Percentiles rank a stretch among this genome's conserved stretches.
These are phyloP conservation scores for Remersonia thermophila DNA, from an alignment of 2,329 filamentous ascomycete species.

Conservation along the genomic window DNA sequence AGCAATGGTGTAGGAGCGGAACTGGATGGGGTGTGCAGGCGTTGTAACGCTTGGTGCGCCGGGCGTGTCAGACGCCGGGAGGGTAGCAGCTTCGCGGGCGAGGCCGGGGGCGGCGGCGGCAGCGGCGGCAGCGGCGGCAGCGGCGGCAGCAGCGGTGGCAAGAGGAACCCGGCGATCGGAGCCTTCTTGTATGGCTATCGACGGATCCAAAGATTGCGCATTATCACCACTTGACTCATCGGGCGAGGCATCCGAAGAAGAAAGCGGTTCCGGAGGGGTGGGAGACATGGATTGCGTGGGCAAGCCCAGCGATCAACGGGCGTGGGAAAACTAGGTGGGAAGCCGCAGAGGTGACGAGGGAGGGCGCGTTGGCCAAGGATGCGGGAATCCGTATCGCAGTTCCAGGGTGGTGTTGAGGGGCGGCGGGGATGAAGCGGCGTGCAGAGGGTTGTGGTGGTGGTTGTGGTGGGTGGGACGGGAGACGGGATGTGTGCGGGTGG, in stretches of 20 bases:
- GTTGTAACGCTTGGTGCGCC: slow-evolving; percentile 4
- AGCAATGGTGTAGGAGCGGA: slow-evolving; percentile 20
- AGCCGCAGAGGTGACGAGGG: slow-evolving; percentile 1
- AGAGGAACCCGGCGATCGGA: too few relatives aligned
- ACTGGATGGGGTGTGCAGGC: slow-evolving; percentile 14
- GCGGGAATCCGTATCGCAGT: too few relatives aligned
- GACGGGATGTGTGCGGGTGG: too few relatives aligned
- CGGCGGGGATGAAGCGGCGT: too few relatives aligned
- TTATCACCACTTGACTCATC: slow-evolving; percentile 8
- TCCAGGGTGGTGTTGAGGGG: too few relatives aligned
- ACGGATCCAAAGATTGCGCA: slow-evolving; percentile 10
- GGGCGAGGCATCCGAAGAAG: slow-evolving; percentile 1
- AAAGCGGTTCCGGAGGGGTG: not conserved
- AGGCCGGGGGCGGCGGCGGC: slow-evolving; percentile 14
- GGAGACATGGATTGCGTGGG: not conserved
- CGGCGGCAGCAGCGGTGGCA: slow-evolving; percentile 9
- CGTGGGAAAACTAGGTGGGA: not conserved
- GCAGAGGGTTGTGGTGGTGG: too few relatives aligned
- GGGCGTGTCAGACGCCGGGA: slow-evolving; percentile 7
- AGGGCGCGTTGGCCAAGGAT: too few relatives aligned
- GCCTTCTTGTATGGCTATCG: slow-evolving; percentile 14
- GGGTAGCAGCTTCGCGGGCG: slow-evolving; percentile 5
- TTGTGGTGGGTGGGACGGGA: too few relatives aligned
- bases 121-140: slow-evolving; percentile 12
- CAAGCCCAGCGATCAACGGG: slow-evolving; percentile 3